phyloP scores from a whole-genome alignment of 2,329 filamentous ascomycete species.

The Leptographium radiaticola region DNA sequence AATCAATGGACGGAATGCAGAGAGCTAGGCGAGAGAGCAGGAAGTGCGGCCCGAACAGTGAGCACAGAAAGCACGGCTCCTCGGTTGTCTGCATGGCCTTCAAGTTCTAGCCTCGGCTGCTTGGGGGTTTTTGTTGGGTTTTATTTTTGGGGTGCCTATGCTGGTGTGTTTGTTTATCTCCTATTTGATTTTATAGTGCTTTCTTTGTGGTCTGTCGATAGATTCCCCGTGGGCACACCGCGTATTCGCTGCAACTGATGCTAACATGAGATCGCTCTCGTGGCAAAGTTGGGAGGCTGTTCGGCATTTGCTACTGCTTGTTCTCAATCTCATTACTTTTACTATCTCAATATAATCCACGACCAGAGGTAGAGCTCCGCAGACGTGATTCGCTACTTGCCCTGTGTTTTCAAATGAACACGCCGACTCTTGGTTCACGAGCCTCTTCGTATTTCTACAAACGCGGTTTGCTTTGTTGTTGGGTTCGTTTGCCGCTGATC shows the following conservation, averaged over 20 bases:
- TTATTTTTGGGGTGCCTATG: not conserved
- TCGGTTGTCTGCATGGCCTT: not conserved
- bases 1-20: conserved; percentile 1
- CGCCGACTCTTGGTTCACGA: not conserved
- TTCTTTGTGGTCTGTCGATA: conserved; percentile 6
- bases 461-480: not conserved
- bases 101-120: not conserved
- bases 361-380: too few relatives aligned
- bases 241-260: conserved; percentile 2
- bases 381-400: not conserved
- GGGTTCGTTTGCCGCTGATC: not conserved
- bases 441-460: not conserved
- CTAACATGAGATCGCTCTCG: conserved; percentile 8
- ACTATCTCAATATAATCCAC: too few relatives aligned
- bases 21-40: not conserved
- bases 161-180: not conserved
- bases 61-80: conserved; percentile 1
- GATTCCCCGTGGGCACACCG: conserved; percentile 8
- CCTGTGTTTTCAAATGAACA: not conserved
- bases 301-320: conserved; percentile 1
- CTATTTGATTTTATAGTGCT: not conserved
- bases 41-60: not conserved
- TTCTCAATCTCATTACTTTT: not conserved
- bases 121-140: not conserved
- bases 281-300: conserved; percentile 1